Evolutionary conservation across 768 basidiomycete genomes (phyloP).

Genomic region (Hypholoma sublateritium): DNA sequence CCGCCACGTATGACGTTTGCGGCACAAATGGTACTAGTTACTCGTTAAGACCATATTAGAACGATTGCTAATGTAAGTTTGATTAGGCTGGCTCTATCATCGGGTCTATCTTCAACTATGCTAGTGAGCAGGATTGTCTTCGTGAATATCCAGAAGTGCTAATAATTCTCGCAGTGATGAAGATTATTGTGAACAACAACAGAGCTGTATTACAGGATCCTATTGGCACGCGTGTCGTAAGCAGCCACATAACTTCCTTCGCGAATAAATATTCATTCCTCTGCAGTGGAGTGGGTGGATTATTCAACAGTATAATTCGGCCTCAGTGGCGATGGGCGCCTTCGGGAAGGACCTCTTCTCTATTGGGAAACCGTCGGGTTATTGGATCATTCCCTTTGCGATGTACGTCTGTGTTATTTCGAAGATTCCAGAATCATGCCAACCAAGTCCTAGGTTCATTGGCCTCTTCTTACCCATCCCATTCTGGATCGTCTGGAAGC

Average conservation of each 20-base stretch:
- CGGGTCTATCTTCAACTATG: constrained; percentile 52
- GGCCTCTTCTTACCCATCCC: constrained; percentile 50
- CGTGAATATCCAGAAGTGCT: background rate
- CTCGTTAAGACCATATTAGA: background rate
- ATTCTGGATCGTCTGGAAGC: constrained; percentile 45
- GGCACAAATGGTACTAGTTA: constrained; percentile 44
- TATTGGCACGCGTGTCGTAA: constrained; percentile 45
- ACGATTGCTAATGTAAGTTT: background rate
- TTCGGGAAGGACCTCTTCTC: constrained; percentile 53
- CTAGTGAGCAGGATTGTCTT: constrained; percentile 29
- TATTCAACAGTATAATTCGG: constrained; percentile 52
- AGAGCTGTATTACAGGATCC: constrained; percentile 47
- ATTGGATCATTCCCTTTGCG: constrained; percentile 44
- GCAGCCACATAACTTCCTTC: constrained; percentile 9
- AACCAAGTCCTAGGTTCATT: constrained; percentile 28
- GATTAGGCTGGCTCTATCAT: constrained; percentile 42
- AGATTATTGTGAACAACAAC: constrained; percentile 44
- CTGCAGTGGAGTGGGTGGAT: constrained; percentile 52
- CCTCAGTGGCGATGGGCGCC: constrained; percentile 56
- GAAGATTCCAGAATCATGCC: background rate
- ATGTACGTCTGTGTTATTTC: constrained; percentile 30
- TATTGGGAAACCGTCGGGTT: constrained; percentile 42
- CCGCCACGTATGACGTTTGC: constrained; percentile 63
- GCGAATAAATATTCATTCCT: background rate
- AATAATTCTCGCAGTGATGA: constrained; percentile 39